Evolutionary conservation across 805 yeast species (phyloP), one percentile per base, ranked within the genome.

Genomic region (Candida saitoana): DNA sequence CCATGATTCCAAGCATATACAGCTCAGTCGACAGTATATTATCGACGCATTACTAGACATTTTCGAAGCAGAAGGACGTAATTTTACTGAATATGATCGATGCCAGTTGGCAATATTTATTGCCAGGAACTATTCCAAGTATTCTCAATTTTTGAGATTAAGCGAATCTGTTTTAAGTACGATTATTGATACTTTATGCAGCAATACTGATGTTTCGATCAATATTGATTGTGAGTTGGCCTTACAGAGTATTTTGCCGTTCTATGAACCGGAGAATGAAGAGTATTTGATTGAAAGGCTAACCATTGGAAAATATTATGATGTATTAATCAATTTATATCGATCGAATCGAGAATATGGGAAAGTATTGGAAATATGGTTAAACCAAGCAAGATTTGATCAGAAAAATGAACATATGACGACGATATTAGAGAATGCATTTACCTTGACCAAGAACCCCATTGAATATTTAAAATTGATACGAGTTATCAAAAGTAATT

Each of bases 51-150:
- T 91, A 16, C 56, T 87, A 12, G 86, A 84, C 39, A 62, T 82
- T 2, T 73, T 76, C 49, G 69, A 70, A 2, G 67, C 62, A 4
- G 59, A 67, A 40, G 47, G 49, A 4, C 38, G 19, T 2, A 43
- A 38, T 4, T 63, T 67, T 39, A 24, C 44, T 4, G 51, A 51
- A 4, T 38, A 20, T 4, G 69, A 63, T 25, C 44, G 50, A 11
- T 59, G 69, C 34, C 54, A 61, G 4, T 58, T 87, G 38, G 73
- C 87, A 2, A 76, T 87, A 3, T 93, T 91, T 54, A 60, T 91
- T 25, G 86, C 91, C 0, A 63, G 91, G 44, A 90, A 86, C 55
- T 79, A 82, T 47, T 84, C 96, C 2, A 93, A 91, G 56, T 91
- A 85, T 58, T 71, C 78, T 9, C 99, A 91, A 60, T 90, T 87